These are phyloP conservation scores for Suhomyces coccinellae DNA, from an alignment of 1,139 yeast genomes.

Conservation along the genomic window DNA sequence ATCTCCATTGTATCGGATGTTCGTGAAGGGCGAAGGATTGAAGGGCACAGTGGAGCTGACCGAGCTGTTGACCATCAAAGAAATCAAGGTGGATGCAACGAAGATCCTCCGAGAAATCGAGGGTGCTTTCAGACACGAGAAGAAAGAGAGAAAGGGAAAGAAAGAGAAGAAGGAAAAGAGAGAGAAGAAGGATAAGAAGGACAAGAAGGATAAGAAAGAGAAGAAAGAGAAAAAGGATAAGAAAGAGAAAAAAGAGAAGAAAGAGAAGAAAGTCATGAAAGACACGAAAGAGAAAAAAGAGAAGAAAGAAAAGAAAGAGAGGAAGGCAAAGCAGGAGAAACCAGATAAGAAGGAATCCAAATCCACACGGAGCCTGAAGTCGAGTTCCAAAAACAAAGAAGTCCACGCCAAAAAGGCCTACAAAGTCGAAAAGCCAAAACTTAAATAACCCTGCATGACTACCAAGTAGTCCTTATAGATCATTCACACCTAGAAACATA, in stretches of 20 bases:
- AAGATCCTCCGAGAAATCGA: slow-evolving; percentile 18
- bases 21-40: slow-evolving; percentile 83
- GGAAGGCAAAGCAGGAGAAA: slow-evolving; percentile 13
- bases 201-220: slow-evolving; percentile 8
- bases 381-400: slow-evolving; percentile 10
- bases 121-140: slow-evolving; percentile 10
- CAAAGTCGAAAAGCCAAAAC: slow-evolving; percentile 3
- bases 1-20: slow-evolving; percentile 70
- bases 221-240: slow-evolving; percentile 14
- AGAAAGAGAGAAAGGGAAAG: slow-evolving; percentile 10
- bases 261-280: slow-evolving; percentile 11
- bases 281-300: slow-evolving; percentile 12
- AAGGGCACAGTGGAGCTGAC: slow-evolving; percentile 67
- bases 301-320: slow-evolving; percentile 13
- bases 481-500: neutral
- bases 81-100: slow-evolving; percentile 15
- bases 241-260: slow-evolving; percentile 13
- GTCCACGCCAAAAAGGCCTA: slow-evolving; percentile 5
- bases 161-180: slow-evolving; percentile 12
- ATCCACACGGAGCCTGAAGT: slow-evolving; percentile 12
- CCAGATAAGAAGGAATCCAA: slow-evolving; percentile 17
- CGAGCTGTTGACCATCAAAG: slow-evolving; percentile 21
- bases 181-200: slow-evolving; percentile 10
- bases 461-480: neutral
- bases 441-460: slow-evolving; percentile 2